Evolutionary conservation across 805 yeast genomes (phyloP).

Genomic region (Blastobotrys attinorum): DNA sequence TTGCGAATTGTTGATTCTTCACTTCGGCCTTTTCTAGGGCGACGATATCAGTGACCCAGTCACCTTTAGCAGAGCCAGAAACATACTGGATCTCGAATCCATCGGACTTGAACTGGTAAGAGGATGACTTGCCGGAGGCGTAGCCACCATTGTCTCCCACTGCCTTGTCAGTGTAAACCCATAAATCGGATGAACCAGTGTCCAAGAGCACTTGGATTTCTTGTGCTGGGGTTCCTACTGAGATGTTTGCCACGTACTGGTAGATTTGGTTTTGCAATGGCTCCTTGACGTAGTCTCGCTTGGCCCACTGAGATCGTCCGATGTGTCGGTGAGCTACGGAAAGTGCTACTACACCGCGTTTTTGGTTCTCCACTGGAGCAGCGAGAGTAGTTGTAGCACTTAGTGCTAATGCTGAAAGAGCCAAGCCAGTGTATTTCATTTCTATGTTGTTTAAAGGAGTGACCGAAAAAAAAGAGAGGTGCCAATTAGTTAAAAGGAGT

Average conservation of each 20-base stretch:
- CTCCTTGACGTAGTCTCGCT: neutral
- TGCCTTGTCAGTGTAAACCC: constrained; percentile 34
- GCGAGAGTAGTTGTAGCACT: too few species aligned
- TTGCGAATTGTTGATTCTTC: constrained; percentile 17
- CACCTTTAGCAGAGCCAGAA: constrained; percentile 38
- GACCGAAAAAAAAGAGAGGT: neutral
- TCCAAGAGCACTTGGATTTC: constrained; percentile 47
- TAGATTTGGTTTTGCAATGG: constrained; percentile 2
- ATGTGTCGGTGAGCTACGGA: neutral
- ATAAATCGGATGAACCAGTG: constrained; percentile 63
- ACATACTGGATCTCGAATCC: constrained; percentile 24
- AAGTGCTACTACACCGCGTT: neutral
- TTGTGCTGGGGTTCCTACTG: constrained; percentile 53
- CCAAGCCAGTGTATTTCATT: neutral
- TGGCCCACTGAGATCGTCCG: neutral
- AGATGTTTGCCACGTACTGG: constrained; percentile 9
- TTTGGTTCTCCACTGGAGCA: neutral
- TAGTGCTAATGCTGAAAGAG: neutral
- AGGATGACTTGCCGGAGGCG: constrained; percentile 13
- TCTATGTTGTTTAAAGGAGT: neutral
- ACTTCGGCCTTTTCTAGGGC: constrained; percentile 40
- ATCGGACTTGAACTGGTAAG: constrained; percentile 17
- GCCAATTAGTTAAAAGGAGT: too few species aligned
- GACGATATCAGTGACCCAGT: constrained; percentile 55
- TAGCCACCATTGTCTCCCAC: constrained; percentile 2